Conservation (phyloP, 1,139 yeast species). For the Diutina siamensis region DNA sequence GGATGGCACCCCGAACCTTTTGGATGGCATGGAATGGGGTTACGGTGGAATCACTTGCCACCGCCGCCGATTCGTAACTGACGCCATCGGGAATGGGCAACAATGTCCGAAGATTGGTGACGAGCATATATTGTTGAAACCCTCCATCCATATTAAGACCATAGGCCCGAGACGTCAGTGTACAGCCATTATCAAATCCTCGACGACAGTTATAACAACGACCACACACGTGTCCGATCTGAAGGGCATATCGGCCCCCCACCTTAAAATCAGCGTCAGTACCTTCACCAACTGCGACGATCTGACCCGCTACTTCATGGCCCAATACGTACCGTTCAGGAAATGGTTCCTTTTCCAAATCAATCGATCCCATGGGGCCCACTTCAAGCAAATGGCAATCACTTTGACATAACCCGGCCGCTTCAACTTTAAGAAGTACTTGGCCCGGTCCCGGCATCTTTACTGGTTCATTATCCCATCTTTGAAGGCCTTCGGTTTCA, state of each 20-base stretch:
- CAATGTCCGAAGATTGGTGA: slow-evolving; percentile 24
- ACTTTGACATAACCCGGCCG: neutral
- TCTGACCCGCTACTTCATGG: neutral
- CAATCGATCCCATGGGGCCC: neutral
- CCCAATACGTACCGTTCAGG: neutral
- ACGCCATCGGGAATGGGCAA: slow-evolving; percentile 38
- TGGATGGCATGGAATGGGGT: slow-evolving; percentile 41
- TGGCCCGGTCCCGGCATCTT: neutral
- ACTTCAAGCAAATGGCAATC: neutral
- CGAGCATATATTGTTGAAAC: slow-evolving; percentile 33
- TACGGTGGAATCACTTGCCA: slow-evolving; percentile 37
- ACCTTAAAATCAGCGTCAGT: neutral
- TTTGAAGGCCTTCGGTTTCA: neutral
- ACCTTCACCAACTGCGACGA: neutral
- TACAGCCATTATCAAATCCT: slow-evolving; percentile 33
- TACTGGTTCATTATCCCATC: neutral
- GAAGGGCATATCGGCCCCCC: neutral
- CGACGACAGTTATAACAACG: slow-evolving; percentile 28
- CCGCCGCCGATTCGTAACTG: slow-evolving; percentile 35
- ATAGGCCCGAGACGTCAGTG: slow-evolving; percentile 15
- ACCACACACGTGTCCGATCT: slow-evolving; percentile 26
- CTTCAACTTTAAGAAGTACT: neutral
- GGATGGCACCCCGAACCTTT: slow-evolving; percentile 21
- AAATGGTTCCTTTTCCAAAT: neutral
- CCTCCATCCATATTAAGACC: slow-evolving; percentile 41